Base-by-base conservation (phyloP, 768 basidiomycete species). In the Amanita exitialis region DNA sequence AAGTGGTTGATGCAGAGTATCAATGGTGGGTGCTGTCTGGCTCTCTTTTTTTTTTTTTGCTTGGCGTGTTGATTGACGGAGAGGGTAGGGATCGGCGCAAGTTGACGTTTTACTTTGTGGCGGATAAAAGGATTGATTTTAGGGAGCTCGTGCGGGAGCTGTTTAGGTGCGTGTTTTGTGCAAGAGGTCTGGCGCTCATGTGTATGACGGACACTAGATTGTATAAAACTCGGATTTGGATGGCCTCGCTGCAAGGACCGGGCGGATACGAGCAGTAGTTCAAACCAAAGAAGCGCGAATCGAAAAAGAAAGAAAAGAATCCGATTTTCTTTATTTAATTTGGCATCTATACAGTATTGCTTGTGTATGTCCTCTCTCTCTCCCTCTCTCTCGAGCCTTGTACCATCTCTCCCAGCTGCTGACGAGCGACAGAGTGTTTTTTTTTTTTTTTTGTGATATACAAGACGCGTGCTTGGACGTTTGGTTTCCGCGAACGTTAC, bases 1-100 rank as follows among this genome's bases (percentile, higher is more conserved):
- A 97, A 66, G 93, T 99, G 53, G 83, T 96, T 44, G 95, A 97
- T 66, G 95, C 94, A 28, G 95, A 98, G 68, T 99, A 94, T 70
- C 95, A 99, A 63, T 98, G 93, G 93, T 93, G 51, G 25, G 86
- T 69, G 21, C 21, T 10, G 8, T 8, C n/a, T 18, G 4, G 3
- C 5, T 21, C 21, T 34, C 34, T 12, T 1, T 41, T 51, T 13
- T 9, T 27, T 9, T 38, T 18, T 45, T 49, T 46, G 23, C 44
- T 49, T 45, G 36, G 16, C 6, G 7, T 34, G 28, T 30, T 30
- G 30, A 30, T 12, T 30, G 30, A 12, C 3, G 46, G 10, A 47
- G 21, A 1, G 12, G 15, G 18, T 58, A 93, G 91, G 91, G 95
- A 99, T 67, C 88, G 95, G 53, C 89, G 93, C 65, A 98, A 98